Percentiles rank a stretch among this genome's conserved stretches.
Conservation (phyloP, 2,329 filamentous ascomycete species). For the Sphaerulina musiva region DNA sequence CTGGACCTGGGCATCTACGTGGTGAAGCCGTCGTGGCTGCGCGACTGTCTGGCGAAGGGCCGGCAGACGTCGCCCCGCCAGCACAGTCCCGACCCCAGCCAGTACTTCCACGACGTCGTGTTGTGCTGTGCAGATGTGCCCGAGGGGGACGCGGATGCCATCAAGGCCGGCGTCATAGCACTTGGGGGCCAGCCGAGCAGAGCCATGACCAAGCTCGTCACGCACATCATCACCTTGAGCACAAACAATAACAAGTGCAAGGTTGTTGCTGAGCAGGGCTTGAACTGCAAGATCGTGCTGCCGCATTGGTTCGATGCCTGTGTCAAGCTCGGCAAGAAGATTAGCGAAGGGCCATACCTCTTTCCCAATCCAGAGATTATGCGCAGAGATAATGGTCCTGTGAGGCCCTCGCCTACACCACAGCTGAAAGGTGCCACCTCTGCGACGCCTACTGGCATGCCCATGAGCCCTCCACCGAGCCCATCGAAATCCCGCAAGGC, state of each 20-base stretch:
- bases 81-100: slow-evolving; percentile 81
- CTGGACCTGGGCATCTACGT: slow-evolving; percentile 75
- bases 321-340: slow-evolving; percentile 82
- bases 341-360: slow-evolving; percentile 78
- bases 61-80: slow-evolving; percentile 73
- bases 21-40: slow-evolving; percentile 75
- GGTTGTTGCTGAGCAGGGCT: slow-evolving; percentile 55
- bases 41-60: slow-evolving; percentile 59
- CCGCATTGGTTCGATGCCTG: slow-evolving; percentile 99
- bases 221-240: slow-evolving; percentile 79
- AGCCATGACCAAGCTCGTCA: slow-evolving; percentile 65
- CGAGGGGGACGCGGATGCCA: slow-evolving; percentile 79
- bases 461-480: slow-evolving; percentile 36
- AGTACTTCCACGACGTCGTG: slow-evolving; percentile 81
- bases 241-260: slow-evolving; percentile 67
- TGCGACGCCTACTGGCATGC: slow-evolving; percentile 36
- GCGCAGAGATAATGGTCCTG: slow-evolving; percentile 27
- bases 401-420: slow-evolving; percentile 19
- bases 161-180: slow-evolving; percentile 80
- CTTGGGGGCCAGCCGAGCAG: slow-evolving; percentile 77
- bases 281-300: slow-evolving; percentile 75
- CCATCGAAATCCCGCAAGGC: slow-evolving; percentile 44
- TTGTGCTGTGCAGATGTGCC: slow-evolving; percentile 81
- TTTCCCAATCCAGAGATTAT: slow-evolving; percentile 82
- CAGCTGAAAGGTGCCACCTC: slow-evolving; percentile 63